Evolutionary conservation across 169 alveolate species (phyloP).

Genomic region (Cryptosporidium xiaoi): DNA sequence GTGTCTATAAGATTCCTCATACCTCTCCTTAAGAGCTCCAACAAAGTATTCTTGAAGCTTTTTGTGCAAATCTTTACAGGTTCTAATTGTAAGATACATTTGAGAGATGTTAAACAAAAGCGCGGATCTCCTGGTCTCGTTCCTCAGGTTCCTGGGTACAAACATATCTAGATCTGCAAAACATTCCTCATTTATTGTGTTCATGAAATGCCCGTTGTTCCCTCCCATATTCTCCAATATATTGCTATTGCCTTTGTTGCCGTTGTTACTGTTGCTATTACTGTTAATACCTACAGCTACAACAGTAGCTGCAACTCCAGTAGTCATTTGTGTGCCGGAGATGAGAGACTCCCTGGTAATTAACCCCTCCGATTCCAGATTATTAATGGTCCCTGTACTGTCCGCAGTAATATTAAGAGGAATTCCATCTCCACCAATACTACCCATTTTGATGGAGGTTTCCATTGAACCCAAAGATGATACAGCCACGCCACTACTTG

Average conservation of each 20-base stretch:
- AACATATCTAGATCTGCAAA: neutral
- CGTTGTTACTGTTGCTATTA: neutral
- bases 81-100: conserved; percentile 22
- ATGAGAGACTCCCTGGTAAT: no score
- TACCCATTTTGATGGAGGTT: no score
- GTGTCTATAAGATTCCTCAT: neutral
- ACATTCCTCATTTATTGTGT: neutral
- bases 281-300: neutral
- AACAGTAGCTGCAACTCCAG: no score
- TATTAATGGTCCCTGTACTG: no score
- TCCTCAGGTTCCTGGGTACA: conserved; percentile 31
- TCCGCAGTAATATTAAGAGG: no score
- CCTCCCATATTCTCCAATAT: no score
- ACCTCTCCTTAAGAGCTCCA: conserved; percentile 12
- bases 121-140: conserved; percentile 53
- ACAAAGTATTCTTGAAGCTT: conserved; percentile 26
- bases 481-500: no score
- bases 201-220: neutral
- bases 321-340: no score
- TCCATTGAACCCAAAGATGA: no score
- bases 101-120: conserved; percentile 32
- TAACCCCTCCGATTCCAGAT: no score
- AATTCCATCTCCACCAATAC: no score
- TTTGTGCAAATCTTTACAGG: conserved; percentile 54
- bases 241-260: neutral